Conservation (phyloP, 371 early-diverging fungal genomes). For the Mucor plumbeus region DNA sequence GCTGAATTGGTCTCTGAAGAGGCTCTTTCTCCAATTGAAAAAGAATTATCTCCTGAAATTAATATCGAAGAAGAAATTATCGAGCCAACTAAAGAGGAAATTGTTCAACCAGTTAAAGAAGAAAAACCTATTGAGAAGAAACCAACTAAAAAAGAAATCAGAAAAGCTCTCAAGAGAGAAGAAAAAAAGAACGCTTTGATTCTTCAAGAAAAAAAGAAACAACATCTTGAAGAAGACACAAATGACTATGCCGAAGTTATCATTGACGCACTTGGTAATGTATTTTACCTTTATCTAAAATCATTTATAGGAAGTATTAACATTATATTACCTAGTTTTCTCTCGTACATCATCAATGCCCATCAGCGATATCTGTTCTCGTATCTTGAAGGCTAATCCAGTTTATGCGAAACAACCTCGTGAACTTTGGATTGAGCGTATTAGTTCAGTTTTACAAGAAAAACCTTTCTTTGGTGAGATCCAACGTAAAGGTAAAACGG, state of each 20-base stretch:
- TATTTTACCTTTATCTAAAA: too few species aligned
- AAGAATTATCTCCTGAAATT: conserved; percentile 18
- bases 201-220: conserved; percentile 13
- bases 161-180: conserved; percentile 1
- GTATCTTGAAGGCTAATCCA: conserved; percentile 48
- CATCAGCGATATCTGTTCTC: conserved; percentile 54
- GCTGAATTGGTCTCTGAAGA: conserved; percentile 19
- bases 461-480: conserved; percentile 63
- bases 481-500: conserved; percentile 67
- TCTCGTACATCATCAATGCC: conserved; percentile 57
- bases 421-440: conserved; percentile 43
- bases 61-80: neutral
- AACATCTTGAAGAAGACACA: conserved; percentile 13
- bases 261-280: conserved; percentile 54
- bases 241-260: conserved; percentile 49
- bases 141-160: conserved; percentile 5
- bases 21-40: conserved; percentile 17
- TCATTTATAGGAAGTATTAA: neutral
- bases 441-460: conserved; percentile 41
- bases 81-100: neutral
- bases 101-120: neutral
- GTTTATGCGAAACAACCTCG: conserved; percentile 38
- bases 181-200: conserved; percentile 5
- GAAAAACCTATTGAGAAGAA: neutral
- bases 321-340: conserved; percentile 34